Evolutionary conservation across 2,329 filamentous ascomycete genomes (phyloP).

Genomic region (Neocucurbitaria cava): DNA sequence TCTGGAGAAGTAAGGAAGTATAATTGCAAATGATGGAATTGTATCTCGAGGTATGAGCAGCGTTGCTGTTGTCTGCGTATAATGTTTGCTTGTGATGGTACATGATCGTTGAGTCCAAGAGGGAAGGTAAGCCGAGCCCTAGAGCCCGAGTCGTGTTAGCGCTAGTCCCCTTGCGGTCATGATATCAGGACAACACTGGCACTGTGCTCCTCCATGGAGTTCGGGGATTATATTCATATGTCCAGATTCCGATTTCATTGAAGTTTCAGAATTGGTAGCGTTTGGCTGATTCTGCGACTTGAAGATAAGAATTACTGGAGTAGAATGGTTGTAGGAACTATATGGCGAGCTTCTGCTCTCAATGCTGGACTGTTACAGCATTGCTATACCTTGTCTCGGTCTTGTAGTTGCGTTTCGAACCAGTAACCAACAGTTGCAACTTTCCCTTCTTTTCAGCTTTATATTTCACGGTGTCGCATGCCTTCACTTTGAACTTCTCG

Average conservation of each 20-base stretch:
- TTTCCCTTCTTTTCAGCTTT: slow-evolving; percentile 13
- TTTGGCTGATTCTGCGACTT: too few species aligned
- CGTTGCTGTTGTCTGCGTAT: neutral
- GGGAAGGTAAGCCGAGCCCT: neutral
- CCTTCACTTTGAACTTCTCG: slow-evolving; percentile 30
- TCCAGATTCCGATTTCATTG: too few species aligned
- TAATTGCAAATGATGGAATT: neutral
- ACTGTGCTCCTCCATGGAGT: too few species aligned
- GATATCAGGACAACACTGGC: neutral
- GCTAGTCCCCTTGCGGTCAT: neutral
- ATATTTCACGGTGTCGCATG: slow-evolving; percentile 27
- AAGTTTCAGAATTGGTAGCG: too few species aligned
- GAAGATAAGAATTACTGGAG: too few species aligned
- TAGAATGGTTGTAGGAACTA: neutral
- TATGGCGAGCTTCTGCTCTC: neutral
- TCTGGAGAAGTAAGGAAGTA: too few species aligned
- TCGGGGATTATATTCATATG: too few species aligned
- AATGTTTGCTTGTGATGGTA: neutral
- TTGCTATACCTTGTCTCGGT: slow-evolving; percentile 32
- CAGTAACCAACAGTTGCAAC: slow-evolving; percentile 23
- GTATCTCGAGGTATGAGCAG: neutral
- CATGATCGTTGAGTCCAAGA: neutral
- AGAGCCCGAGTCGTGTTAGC: neutral
- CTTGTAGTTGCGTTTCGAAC: slow-evolving; percentile 27
- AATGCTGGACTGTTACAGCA: neutral